Percentiles rank a stretch among this genome's conserved stretches.
These are phyloP conservation scores for Aspergillus sp. DNA, from an alignment of 2,329 filamentous ascomycete species.

Conservation along the genomic window DNA sequence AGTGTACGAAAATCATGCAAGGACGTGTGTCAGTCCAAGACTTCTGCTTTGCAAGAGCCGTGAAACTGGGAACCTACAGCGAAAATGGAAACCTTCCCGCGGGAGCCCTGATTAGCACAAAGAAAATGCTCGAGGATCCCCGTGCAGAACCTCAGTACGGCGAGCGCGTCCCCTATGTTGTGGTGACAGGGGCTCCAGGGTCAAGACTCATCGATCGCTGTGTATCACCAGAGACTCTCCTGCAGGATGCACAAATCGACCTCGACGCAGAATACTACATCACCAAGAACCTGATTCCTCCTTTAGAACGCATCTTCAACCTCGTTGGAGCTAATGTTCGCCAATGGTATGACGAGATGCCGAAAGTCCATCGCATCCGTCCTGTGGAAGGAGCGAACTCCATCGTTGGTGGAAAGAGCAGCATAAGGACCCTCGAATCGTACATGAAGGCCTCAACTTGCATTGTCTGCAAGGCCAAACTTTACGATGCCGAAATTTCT, in stretches of 20 bases:
- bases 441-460: slow-evolving; percentile 84
- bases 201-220: slow-evolving; percentile 85
- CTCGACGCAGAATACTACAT: slow-evolving; percentile 98
- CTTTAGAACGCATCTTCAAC: slow-evolving; percentile 93
- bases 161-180: slow-evolving; percentile 91
- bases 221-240: slow-evolving; percentile 79
- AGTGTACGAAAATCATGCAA: slow-evolving; percentile 90
- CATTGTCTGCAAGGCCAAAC: slow-evolving; percentile 68
- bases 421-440: slow-evolving; percentile 80
- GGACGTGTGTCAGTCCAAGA: slow-evolving; percentile 88
- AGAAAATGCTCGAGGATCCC: slow-evolving; percentile 81
- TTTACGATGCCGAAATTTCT: slow-evolving; percentile 46
- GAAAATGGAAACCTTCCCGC: slow-evolving; percentile 77
- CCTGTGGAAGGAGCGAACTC: slow-evolving; percentile 51
- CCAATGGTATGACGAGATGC: slow-evolving; percentile 95
- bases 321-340: slow-evolving; percentile 89
- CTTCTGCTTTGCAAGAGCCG: slow-evolving; percentile 92
- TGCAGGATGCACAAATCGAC: slow-evolving; percentile 72
- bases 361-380: slow-evolving; percentile 76
- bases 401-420: slow-evolving; percentile 31
- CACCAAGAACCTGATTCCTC: slow-evolving; percentile 89
- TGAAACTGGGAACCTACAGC: slow-evolving; percentile 84
- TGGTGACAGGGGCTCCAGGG: slow-evolving; percentile 83
- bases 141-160: slow-evolving; percentile 90
- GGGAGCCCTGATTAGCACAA: slow-evolving; percentile 83